Evolutionary conservation across 2,329 filamentous ascomycete genomes (phyloP), one percentile per base, ranked within the genome.

Genomic region (Aureobasidium pullulans): DNA sequence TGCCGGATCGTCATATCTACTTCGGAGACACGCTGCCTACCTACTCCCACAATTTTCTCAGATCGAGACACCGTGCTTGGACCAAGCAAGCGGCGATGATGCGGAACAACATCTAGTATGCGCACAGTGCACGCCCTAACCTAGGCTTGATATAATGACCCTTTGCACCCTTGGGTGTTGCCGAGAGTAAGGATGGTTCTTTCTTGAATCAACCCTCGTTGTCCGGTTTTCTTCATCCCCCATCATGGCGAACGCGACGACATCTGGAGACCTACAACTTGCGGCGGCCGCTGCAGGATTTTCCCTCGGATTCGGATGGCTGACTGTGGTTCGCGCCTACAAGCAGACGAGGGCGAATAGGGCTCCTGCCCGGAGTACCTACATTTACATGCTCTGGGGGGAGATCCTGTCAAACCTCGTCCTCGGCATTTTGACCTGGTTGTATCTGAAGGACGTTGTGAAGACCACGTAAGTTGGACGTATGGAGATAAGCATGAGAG

Each of bases 351-450:
- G 15, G 31, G 49, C 47, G 3, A 60, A 60, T 29, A 32, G 47
- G n/a, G 40, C 44, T 29, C 56, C 56, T 7, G 34, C 47, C 13
- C 34, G 56, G 29, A 49, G 44, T 16, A 31, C 31, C 6, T 62
- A 62, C 32, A 53, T 80, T 0, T 76, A 74, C 69, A 74, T 80
- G 74, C 73, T 80, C 56, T 80, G 77, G 77, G 78, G 53, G 11
- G 53, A 57, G 64, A 69, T 79, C 3, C 1, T 70, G 1, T 74
- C 75, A 5, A 78, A 73, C 9, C 67, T 76, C 10, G 62, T 70
- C 11, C 79, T 80, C 67, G 72, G 70, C 5, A 60, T 77, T 29
- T 70, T 79, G 48, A 69, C 68, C 62, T 74, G 63, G 59, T 32
- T 74, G 48, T 71, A 72, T 62, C 53, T 75, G n/a, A 57, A 57